Base-by-base conservation (phyloP, 495 filamentous ascomycete genomes). In the Tuber brumale region DNA sequence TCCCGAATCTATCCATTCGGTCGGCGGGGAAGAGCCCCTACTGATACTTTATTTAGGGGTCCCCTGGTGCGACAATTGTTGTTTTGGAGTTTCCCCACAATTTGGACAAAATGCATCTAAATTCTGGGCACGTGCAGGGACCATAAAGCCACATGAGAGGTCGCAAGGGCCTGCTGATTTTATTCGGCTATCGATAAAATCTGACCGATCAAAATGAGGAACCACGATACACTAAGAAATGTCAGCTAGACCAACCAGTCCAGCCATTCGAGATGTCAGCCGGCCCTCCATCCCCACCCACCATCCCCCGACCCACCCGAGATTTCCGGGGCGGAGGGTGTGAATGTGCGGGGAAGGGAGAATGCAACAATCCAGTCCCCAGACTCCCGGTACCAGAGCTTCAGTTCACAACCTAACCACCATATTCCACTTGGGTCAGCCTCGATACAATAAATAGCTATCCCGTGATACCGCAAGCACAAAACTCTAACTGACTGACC, bases 21-120 rank as follows among this genome's bases (percentile, higher is more conserved):
- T 35, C 12, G 27, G 57, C 4, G 27, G 57, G 57, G 44, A 10
- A 23, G 51, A 16, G 51, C 51, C n/a, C n/a, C 14, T 66, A 12
- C 48, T 8, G 10, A 23, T 12, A 19, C 57, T 18, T 27, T 66
- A 66, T 66, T 66, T 35, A 66, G 57, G 35, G 27, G 27, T 7
- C 57, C 57, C 31, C 31, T 39, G 12, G 57, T 66, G 57, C 57
- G 57, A 35, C 31, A 4, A 27, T 7, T 35, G 57, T 66, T 66
- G 57, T 66, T 66, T 66, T 35, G 57, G 27, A 66, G 14, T 27
- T 66, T 35, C 57, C 57, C 57, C 57, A 66, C 57, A 66, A 66
- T 66, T 66, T 0, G 35, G 27, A 66, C 57, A 31, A 12, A 66
- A 66, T 66, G 10, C 27, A 66, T 66, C 57, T 18, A 31, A 66